These are phyloP conservation scores for Ramaria rubella DNA, from an alignment of 768 basidiomycete genomes.

Conservation along the genomic window DNA sequence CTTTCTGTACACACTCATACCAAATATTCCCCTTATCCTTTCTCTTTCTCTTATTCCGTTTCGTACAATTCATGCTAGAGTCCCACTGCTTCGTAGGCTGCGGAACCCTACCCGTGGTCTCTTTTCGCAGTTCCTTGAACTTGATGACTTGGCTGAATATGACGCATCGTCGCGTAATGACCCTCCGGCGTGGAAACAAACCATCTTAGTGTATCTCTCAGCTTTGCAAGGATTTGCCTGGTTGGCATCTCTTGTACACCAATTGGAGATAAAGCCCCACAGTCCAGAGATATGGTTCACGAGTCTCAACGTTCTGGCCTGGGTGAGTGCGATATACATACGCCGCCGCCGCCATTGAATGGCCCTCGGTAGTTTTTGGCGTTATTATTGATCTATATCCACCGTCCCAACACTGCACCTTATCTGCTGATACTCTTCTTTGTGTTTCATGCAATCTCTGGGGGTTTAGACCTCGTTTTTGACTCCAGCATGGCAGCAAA, in stretches of 20 bases:
- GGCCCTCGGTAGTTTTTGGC: not conserved
- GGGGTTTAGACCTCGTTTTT: not conserved
- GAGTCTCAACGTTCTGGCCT: not conserved
- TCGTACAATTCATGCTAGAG: not conserved
- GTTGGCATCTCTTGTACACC: not conserved
- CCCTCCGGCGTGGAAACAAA: slow-evolving; percentile 10
- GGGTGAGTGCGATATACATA: not conserved
- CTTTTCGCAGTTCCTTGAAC: slow-evolving; percentile 12
- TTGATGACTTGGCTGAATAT: slow-evolving; percentile 14
- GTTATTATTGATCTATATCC: not conserved
- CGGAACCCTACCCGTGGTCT: not conserved
- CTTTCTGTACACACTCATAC: not conserved
- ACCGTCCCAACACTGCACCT: slow-evolving; percentile 6
- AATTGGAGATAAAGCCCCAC: not conserved
- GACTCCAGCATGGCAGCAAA: not conserved
- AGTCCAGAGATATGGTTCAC: not conserved
- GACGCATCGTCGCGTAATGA: slow-evolving; percentile 1
- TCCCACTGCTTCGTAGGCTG: not conserved
- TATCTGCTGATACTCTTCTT: slow-evolving; percentile 9
- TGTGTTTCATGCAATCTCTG: slow-evolving; percentile 2
- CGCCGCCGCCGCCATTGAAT: not conserved
- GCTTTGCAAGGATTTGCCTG: not conserved
- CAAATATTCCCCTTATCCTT: not conserved
- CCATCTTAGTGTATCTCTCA: not conserved
- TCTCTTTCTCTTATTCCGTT: not conserved